Evolutionary conservation across 345 rosid species (phyloP).

Genomic region (Turritis glabra): DNA sequence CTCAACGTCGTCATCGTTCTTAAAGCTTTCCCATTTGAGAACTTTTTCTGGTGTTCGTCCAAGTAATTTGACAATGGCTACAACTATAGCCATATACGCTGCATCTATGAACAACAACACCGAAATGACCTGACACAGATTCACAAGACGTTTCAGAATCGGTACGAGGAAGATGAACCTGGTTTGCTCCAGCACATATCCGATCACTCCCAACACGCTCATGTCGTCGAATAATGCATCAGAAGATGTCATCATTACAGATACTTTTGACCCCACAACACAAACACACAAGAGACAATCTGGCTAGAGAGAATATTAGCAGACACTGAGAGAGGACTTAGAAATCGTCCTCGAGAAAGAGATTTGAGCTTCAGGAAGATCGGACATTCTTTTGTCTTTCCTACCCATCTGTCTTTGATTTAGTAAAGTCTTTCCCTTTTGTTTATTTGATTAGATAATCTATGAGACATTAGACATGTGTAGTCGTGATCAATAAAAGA

Average conservation of each 20-base stretch:
- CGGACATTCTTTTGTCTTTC: constrained; percentile 31
- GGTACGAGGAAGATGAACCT: constrained; percentile 53
- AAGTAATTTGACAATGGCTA: constrained; percentile 43
- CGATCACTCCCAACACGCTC: constrained; percentile 32
- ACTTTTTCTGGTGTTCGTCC: constrained; percentile 43
- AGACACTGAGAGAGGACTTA: not conserved
- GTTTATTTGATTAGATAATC: constrained; percentile 6
- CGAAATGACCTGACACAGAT: constrained; percentile 50
- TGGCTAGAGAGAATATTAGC: not conserved
- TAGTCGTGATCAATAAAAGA: constrained; percentile 5
- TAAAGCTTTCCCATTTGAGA: constrained; percentile 48
- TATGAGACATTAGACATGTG: constrained; percentile 32
- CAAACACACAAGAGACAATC: constrained; percentile 8
- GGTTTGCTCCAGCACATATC: constrained; percentile 40
- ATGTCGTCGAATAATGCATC: constrained; percentile 30
- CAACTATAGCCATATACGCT: constrained; percentile 52
- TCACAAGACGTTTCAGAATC: constrained; percentile 42
- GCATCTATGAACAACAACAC: constrained; percentile 55
- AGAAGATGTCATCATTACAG: constrained; percentile 22
- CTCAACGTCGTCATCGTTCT: constrained; percentile 48
- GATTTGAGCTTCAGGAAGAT: constrained; percentile 28
- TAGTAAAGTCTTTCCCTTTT: constrained; percentile 19
- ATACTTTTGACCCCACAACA: constrained; percentile 1
- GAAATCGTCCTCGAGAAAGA: constrained; percentile 1
- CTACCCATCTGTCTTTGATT: constrained; percentile 21